phyloP scores from a whole-genome alignment of 495 filamentous ascomycete genomes.

The Podospora anserina region DNA sequence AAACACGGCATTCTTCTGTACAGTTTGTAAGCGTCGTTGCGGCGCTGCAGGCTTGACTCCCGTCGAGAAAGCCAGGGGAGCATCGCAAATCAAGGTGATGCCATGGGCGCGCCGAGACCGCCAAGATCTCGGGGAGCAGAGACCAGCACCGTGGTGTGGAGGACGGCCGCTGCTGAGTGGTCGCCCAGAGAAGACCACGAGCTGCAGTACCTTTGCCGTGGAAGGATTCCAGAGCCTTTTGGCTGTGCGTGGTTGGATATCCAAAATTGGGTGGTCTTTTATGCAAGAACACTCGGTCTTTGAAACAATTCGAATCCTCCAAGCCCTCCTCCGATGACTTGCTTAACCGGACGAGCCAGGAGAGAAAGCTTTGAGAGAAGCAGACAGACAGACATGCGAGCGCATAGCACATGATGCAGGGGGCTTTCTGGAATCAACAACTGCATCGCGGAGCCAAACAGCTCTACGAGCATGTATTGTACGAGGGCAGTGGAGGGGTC shows the following conservation, averaged over 20 bases:
- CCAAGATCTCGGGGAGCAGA: slow-evolving; percentile 16
- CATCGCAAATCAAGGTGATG: not conserved
- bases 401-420: not conserved
- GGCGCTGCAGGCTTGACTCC: slow-evolving; percentile 14
- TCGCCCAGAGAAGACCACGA: slow-evolving; percentile 1
- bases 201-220: no score
- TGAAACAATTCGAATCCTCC: slow-evolving; percentile 16
- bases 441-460: not conserved
- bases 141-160: slow-evolving; percentile 1
- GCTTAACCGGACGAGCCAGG: slow-evolving; percentile 2
- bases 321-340: not conserved
- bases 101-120: slow-evolving; percentile 9
- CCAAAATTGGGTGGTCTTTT: slow-evolving; percentile 8
- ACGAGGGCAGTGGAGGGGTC: not conserved
- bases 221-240: not conserved
- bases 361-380: not conserved
- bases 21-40: slow-evolving; percentile 8
- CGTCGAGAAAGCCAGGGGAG: not conserved
- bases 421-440: not conserved
- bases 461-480: not conserved
- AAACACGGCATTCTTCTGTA: slow-evolving; percentile 18
- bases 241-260: slow-evolving; percentile 1
- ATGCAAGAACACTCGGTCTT: slow-evolving; percentile 12
- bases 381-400: not conserved
- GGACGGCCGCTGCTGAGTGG: slow-evolving; percentile 12